Conservation (phyloP, 2,329 filamentous ascomycete species). For the Nemania sp. region DNA sequence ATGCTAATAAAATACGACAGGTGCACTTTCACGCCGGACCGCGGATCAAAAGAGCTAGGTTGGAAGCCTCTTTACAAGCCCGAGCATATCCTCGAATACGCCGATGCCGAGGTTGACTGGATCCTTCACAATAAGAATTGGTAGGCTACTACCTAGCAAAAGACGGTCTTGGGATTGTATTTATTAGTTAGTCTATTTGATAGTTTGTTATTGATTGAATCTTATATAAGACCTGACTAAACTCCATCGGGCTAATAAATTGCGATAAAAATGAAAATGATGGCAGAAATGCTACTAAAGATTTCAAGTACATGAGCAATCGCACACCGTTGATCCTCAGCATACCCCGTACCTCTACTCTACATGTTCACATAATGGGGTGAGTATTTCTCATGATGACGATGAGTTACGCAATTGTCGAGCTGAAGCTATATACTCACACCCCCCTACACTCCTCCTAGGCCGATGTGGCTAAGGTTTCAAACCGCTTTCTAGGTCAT, state of each 20-base stretch:
- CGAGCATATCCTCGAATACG: constrained; percentile 60
- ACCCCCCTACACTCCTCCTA: not conserved
- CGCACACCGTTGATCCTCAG: not conserved
- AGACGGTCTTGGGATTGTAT: too few relatives aligned
- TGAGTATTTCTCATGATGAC: not conserved
- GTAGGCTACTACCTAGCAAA: not conserved
- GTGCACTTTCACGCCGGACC: constrained; percentile 58
- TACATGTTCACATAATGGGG: not conserved
- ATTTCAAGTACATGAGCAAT: not conserved
- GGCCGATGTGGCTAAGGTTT: not conserved
- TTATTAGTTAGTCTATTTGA: not conserved
- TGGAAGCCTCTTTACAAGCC: constrained; percentile 59
- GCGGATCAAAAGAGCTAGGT: constrained; percentile 55
- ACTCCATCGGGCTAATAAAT: not conserved
- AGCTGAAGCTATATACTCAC: not conserved
- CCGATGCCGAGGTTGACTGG: constrained; percentile 60
- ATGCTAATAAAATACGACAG: constrained; percentile 38
- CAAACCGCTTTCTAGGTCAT: not conserved
- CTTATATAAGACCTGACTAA: not conserved
- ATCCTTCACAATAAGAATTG: constrained; percentile 51
- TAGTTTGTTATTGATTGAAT: constrained; percentile 16
- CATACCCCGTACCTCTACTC: not conserved
- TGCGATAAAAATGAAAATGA: constrained; percentile 11
- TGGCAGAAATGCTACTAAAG: constrained; percentile 1
- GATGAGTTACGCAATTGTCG: too few relatives aligned